Percentiles rank a stretch among this genome's conserved stretches.
Conservation (phyloP, 2,329 filamentous ascomycete genomes). For the Trichoderma sp. region DNA sequence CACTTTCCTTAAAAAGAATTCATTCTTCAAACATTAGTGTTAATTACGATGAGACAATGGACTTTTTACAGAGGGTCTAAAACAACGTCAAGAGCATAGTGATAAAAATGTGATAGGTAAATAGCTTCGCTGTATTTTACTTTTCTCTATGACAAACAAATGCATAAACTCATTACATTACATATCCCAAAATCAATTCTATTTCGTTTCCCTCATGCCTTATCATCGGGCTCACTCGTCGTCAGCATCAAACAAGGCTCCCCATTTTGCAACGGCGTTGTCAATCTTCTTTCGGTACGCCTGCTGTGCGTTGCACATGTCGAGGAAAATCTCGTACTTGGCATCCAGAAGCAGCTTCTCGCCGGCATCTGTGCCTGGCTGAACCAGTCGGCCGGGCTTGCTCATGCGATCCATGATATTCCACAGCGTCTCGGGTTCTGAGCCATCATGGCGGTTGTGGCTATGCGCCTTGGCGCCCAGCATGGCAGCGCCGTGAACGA, state of each 20-base stretch:
- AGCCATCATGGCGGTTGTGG: constrained; percentile 61
- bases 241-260: constrained; percentile 30
- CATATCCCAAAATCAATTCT: not conserved
- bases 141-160: not conserved
- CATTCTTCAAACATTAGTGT: not conserved
- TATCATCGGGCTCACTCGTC: not conserved
- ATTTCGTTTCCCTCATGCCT: not conserved
- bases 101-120: not conserved
- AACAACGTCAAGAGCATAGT: not conserved
- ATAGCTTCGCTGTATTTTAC: not conserved
- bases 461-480: constrained; percentile 95
- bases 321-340: constrained; percentile 95
- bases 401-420: constrained; percentile 97
- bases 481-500: constrained; percentile 98
- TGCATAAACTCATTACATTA: constrained; percentile 12
- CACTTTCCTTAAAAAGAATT: not conserved
- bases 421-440: constrained; percentile 86
- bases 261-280: constrained; percentile 48
- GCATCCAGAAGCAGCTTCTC: constrained; percentile 79
- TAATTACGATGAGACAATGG: not conserved
- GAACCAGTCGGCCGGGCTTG: constrained; percentile 82
- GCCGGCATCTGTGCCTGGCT: constrained; percentile 66
- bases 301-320: constrained; percentile 85
- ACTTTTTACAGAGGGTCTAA: not conserved
- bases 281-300: constrained; percentile 78